Evolutionary conservation across 345 rosid genomes (phyloP), one percentile per base, ranked within the genome.

Genomic region (Populus davidiana): DNA sequence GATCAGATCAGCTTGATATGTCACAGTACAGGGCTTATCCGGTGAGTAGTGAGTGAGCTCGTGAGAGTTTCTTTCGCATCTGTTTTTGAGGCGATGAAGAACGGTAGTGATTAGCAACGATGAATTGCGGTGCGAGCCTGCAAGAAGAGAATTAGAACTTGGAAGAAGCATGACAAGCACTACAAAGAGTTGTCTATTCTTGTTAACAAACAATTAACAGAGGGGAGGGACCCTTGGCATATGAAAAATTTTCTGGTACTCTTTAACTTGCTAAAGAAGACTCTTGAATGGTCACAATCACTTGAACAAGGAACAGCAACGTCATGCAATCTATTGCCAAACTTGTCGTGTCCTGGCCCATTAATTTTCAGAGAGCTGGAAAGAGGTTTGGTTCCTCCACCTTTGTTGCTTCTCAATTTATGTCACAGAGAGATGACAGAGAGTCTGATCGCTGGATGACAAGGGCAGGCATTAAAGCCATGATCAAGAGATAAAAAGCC

Each of bases 381-480:
- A 81, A 69, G 74, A 38, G 69, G 52, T 67, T 23, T 44, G 76
- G 77, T 68, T 77, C 75, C 78, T 44, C 54, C 27, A 21, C 31
- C 69, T 64, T 71, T 39, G 73, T 72, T 81, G 64, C 76, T 66
- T 77, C 72, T 76, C 65, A 70, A 25, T 71, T 59, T 20, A 56
- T 71, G 76, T 68, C 71, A 67, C 44, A 54, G 63, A 23, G 8
- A 44, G 8, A 44, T 35, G 36, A 47, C 20, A 39, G 33, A 54
- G 61, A 64, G 74, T 50, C 56, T 39, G 61, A 65, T 75, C 61
- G 76, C 52, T 29, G 64, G 65, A 12, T 43, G 87, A 81, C 77
- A 81, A 73, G 25, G 86, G 83, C 86, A 41, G 33, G 71, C 83
- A 77, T 75, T 68, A 80, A 67, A 70, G 44, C 44, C 65, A 75